phyloP scores from a whole-genome alignment of 441 rosid genomes.

The Adansonia rubrostipa region DNA sequence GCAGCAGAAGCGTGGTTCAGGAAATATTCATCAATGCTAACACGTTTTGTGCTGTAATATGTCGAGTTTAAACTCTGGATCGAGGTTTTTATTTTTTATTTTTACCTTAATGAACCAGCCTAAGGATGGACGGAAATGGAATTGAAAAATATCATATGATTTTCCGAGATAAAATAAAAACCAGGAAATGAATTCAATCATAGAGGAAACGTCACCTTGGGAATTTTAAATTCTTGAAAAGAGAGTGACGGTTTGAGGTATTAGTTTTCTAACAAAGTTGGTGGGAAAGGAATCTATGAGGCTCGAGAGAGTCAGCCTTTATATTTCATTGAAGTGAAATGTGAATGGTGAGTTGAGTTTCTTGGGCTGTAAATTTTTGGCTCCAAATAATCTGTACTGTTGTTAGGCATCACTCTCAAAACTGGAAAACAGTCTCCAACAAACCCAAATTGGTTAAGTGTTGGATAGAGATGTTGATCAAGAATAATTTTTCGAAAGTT shows the following conservation, averaged over 20 bases:
- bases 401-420: no score
- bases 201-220: constrained; percentile 31
- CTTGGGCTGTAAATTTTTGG: background rate
- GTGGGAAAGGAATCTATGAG: background rate
- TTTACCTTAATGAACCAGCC: background rate
- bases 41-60: no score
- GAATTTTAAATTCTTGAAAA: constrained; percentile 25
- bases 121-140: background rate
- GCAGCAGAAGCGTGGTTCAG: no score
- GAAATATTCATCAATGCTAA: no score
- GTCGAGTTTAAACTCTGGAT: no score
- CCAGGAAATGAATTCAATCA: constrained; percentile 27
- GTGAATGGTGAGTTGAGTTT: background rate
- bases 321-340: background rate
- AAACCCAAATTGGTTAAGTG: no score
- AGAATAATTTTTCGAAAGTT: no score
- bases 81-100: background rate
- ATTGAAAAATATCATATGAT: constrained; percentile 18
- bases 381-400: background rate
- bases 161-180: constrained; percentile 24
- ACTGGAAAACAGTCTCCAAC: no score
- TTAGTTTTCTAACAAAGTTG: constrained; percentile 3
- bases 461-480: no score
- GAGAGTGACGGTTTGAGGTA: constrained; percentile 35
- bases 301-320: background rate